A percentile compares a stretch with the other conserved stretches of the same genome.
Conservation (phyloP, 768 basidiomycete species). For the Termitomyces sp. region DNA sequence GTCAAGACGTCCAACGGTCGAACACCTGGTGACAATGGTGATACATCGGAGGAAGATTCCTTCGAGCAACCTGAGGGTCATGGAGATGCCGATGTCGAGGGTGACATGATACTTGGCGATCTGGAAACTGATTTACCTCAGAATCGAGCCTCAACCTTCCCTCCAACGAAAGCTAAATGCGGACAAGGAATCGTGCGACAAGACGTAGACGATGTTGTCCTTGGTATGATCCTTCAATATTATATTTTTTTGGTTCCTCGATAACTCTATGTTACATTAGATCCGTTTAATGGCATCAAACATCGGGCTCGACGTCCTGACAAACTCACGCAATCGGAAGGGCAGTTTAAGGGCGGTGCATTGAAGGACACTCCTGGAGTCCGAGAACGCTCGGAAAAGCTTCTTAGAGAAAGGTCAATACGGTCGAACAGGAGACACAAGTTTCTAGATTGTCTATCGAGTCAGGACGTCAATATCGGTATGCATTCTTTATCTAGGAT, state of each 20-base stretch:
- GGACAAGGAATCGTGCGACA: slow-evolving; percentile 48
- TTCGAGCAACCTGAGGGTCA: slow-evolving; percentile 23
- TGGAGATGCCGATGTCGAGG: slow-evolving; percentile 63
- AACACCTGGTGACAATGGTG: slow-evolving; percentile 15
- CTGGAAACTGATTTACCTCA: slow-evolving; percentile 50
- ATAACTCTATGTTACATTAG: slow-evolving; percentile 28
- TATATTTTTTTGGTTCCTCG: slow-evolving; percentile 14
- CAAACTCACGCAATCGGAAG: slow-evolving; percentile 23
- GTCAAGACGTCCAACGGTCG: slow-evolving; percentile 38
- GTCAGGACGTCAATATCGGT: slow-evolving; percentile 82
- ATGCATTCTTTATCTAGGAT: slow-evolving; percentile 19
- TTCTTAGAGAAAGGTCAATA: slow-evolving; percentile 71
- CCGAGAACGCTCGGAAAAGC: slow-evolving; percentile 49
- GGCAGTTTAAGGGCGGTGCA: slow-evolving; percentile 17
- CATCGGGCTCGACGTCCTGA: slow-evolving; percentile 35
- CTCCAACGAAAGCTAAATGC: slow-evolving; percentile 34
- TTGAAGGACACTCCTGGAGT: slow-evolving; percentile 17
- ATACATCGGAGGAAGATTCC: slow-evolving; percentile 9
- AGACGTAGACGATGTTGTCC: slow-evolving; percentile 71
- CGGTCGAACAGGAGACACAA: slow-evolving; percentile 73
- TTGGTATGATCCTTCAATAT: slow-evolving; percentile 43
- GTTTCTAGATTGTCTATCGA: slow-evolving; percentile 73
- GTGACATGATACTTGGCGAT: slow-evolving; percentile 73
- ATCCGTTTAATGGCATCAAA: slow-evolving; percentile 53
- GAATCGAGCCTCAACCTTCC: slow-evolving; percentile 20